Conservation (phyloP, 805 yeast genomes). For the Candida vartiovaarae region DNA sequence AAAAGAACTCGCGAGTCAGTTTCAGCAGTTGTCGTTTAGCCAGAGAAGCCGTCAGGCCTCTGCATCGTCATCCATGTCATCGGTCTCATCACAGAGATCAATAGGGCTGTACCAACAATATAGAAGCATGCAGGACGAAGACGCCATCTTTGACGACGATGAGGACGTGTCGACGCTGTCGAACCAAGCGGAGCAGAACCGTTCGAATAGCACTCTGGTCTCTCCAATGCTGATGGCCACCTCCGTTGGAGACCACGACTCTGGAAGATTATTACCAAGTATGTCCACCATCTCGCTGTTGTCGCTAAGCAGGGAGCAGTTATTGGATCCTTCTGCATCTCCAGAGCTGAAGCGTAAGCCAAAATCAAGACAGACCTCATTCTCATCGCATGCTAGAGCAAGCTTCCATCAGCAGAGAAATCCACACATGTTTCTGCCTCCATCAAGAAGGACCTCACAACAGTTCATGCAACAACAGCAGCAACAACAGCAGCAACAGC, state of each 20-base stretch:
- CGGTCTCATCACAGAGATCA: neutral
- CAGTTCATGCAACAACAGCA: neutral
- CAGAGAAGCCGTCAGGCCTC: no score
- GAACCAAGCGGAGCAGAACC: neutral
- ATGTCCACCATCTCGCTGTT: conserved; percentile 20
- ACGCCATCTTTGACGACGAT: conserved; percentile 17
- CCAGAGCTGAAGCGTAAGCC: conserved; percentile 3
- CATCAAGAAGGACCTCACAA: conserved; percentile 7
- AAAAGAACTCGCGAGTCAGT: no score
- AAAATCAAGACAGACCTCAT: conserved; percentile 8
- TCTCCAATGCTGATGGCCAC: conserved; percentile 22
- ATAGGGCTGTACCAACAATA: neutral
- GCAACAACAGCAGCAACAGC: conserved; percentile 6
- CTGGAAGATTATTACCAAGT: conserved; percentile 11
- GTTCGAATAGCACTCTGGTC: conserved; percentile 1
- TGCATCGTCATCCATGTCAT: neutral
- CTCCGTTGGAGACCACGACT: conserved; percentile 10
- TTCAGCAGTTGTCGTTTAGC: no score
- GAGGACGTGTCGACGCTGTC: conserved; percentile 1
- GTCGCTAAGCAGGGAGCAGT: conserved; percentile 15
- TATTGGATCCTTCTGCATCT: conserved; percentile 5
- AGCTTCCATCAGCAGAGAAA: conserved; percentile 19
- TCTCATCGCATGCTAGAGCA: conserved; percentile 1
- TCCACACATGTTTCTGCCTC: conserved; percentile 1
- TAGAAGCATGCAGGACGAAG: conserved; percentile 6